Conservation (phyloP, 2,329 filamentous ascomycete species). For the Botrytis pseudocinerea region DNA sequence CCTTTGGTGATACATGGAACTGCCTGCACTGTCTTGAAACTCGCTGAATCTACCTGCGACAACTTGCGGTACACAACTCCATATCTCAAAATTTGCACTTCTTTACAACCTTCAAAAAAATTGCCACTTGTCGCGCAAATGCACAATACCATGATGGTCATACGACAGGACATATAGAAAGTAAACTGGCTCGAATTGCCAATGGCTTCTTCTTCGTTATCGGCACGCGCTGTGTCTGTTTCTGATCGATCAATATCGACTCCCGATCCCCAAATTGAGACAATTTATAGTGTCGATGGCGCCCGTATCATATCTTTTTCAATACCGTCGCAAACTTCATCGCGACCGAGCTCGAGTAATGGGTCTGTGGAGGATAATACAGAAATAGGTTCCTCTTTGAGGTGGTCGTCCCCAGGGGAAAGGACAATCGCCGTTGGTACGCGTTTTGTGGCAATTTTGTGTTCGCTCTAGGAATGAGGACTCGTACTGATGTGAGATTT, state of each 20-base stretch:
- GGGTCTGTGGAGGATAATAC: constrained; percentile 45
- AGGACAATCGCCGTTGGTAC: constrained; percentile 76
- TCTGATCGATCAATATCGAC: constrained; percentile 26
- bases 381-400: constrained; percentile 59
- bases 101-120: not conserved
- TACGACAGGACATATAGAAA: constrained; percentile 1
- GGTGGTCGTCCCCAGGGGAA: constrained; percentile 75
- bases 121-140: not conserved
- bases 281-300: constrained; percentile 38
- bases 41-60: not conserved
- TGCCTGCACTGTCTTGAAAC: constrained; percentile 4
- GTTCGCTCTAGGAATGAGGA: not conserved
- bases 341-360: constrained; percentile 32
- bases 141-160: constrained; percentile 22
- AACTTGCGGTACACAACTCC: not conserved
- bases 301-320: constrained; percentile 57
- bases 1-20: not conserved
- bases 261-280: constrained; percentile 39
- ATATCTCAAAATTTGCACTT: not conserved
- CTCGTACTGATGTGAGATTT: constrained; percentile 22
- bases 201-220: constrained; percentile 32
- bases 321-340: constrained; percentile 25
- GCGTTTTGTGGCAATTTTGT: constrained; percentile 33
- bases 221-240: constrained; percentile 31
- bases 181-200: constrained; percentile 9